Evolutionary conservation across 371 early-diverging fungal genomes (phyloP).

Genomic region (Zychaea mexicana): DNA sequence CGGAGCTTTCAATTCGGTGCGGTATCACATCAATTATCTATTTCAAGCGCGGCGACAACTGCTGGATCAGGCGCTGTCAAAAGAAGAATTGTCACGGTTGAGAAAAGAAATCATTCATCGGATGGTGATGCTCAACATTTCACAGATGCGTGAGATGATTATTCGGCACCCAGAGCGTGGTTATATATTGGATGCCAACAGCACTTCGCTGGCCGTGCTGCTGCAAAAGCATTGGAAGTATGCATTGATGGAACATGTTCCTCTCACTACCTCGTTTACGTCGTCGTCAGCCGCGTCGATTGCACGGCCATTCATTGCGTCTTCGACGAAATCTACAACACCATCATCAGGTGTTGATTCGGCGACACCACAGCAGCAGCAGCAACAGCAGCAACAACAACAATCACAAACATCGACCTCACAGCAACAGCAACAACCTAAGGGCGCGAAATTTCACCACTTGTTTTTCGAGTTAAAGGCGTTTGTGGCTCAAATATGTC

Average conservation of each 20-base stretch:
- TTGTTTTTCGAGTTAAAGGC: slow-evolving; percentile 65
- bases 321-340: background rate
- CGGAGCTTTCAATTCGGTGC: slow-evolving; percentile 51
- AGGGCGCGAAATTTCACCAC: slow-evolving; percentile 53
- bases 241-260: slow-evolving; percentile 24
- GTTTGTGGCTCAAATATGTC: slow-evolving; percentile 67
- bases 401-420: slow-evolving; percentile 7
- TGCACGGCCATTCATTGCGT: too few relatives aligned
- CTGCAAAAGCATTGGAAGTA: slow-evolving; percentile 62
- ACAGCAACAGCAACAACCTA: slow-evolving; percentile 7
- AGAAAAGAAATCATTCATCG: slow-evolving; percentile 61
- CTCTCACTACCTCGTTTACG: slow-evolving; percentile 12
- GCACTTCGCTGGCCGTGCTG: slow-evolving; percentile 58
- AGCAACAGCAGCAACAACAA: slow-evolving; percentile 9
- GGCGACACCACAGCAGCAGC: background rate
- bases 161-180: slow-evolving; percentile 71
- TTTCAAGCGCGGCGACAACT: slow-evolving; percentile 70
- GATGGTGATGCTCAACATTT: slow-evolving; percentile 59
- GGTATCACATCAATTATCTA: slow-evolving; percentile 59
- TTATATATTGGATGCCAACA: slow-evolving; percentile 57
- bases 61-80: slow-evolving; percentile 66
- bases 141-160: slow-evolving; percentile 60
- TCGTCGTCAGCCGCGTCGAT: background rate
- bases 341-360: background rate
- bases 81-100: slow-evolving; percentile 58